Percentiles rank a stretch among this genome's conserved stretches.
Evolutionary conservation across 768 basidiomycete species (phyloP).

Genomic region (Leccinellum albellum): DNA sequence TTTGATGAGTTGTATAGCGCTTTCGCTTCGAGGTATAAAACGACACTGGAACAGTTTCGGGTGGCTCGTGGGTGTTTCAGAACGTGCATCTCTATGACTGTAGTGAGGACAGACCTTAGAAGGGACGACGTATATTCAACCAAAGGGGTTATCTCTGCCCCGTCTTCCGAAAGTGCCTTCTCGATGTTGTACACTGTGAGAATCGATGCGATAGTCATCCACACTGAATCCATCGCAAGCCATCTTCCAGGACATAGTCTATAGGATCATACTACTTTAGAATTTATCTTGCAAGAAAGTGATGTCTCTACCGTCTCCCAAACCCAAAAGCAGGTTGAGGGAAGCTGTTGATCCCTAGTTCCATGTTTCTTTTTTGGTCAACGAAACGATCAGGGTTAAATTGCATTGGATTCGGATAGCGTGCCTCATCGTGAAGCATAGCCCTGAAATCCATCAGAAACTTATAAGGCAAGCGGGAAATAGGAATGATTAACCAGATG

Average conservation of each 20-base stretch:
- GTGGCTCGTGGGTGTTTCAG: constrained; percentile 26
- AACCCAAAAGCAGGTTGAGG: constrained; percentile 41
- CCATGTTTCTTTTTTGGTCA: constrained; percentile 22
- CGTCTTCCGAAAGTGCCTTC: constrained; percentile 32
- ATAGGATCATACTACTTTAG: background rate
- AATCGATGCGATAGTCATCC: constrained; percentile 40
- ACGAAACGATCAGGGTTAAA: constrained; percentile 40
- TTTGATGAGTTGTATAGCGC: constrained; percentile 30
- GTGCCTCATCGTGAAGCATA: constrained; percentile 37
- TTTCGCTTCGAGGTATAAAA: constrained; percentile 35
- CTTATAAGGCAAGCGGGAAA: constrained; percentile 7
- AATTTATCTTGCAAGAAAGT: background rate
- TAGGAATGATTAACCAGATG: constrained; percentile 36
- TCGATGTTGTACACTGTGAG: constrained; percentile 39
- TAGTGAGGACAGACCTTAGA: constrained; percentile 30
- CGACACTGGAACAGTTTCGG: constrained; percentile 41
- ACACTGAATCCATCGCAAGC: constrained; percentile 42
- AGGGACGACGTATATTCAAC: constrained; percentile 34
- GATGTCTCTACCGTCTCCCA: constrained; percentile 33
- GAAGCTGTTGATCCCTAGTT: constrained; percentile 32
- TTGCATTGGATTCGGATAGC: constrained; percentile 38
- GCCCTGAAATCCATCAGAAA: constrained; percentile 32
- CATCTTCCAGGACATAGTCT: constrained; percentile 45
- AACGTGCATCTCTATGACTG: background rate
- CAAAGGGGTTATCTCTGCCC: constrained; percentile 32